phyloP scores from a whole-genome alignment of 2,329 filamentous ascomycete species.

The Whalleya microplaca region DNA sequence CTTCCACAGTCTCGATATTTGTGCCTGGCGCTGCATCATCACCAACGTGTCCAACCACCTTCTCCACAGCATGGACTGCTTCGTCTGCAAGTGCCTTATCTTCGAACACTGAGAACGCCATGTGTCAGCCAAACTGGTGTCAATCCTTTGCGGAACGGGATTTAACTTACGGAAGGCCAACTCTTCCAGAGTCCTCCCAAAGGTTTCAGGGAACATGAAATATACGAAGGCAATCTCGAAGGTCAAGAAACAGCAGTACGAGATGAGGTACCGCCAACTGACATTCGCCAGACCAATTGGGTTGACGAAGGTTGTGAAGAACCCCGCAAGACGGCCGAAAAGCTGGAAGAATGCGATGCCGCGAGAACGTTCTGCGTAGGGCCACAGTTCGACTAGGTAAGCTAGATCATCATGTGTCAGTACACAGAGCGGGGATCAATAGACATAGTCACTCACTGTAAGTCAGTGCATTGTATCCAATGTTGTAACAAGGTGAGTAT shows the following conservation, averaged over 20 bases:
- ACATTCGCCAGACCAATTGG: slow-evolving; percentile 45
- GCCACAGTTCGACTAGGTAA: slow-evolving; percentile 62
- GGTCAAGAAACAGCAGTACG: slow-evolving; percentile 48
- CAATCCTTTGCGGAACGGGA: neutral
- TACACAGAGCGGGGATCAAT: neutral
- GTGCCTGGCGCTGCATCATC: neutral
- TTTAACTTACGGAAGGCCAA: slow-evolving; percentile 44
- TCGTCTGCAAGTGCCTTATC: slow-evolving; percentile 43
- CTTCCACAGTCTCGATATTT: slow-evolving; percentile 1
- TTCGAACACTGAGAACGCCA: slow-evolving; percentile 42
- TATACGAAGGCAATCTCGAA: slow-evolving; percentile 62
- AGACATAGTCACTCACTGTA: slow-evolving; percentile 52
- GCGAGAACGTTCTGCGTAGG: slow-evolving; percentile 58
- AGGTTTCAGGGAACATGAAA: slow-evolving; percentile 84
- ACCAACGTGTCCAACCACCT: slow-evolving; percentile 33
- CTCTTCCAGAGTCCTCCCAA: slow-evolving; percentile 79
- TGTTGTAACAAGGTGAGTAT: slow-evolving; percentile 64
- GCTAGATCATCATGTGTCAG: slow-evolving; percentile 34
- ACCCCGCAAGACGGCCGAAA: slow-evolving; percentile 48
- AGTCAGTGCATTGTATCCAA: slow-evolving; percentile 69
- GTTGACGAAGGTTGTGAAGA: slow-evolving; percentile 51
- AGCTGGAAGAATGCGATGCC: slow-evolving; percentile 63
- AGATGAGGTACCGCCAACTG: slow-evolving; percentile 48
- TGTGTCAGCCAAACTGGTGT: slow-evolving; percentile 13
- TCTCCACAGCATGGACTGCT: slow-evolving; percentile 46